Percentiles rank a stretch among this genome's conserved stretches.
These are phyloP conservation scores for Oryza brachyantha DNA, from an alignment of 176 grass and related monocot species.

Conservation along the genomic window DNA sequence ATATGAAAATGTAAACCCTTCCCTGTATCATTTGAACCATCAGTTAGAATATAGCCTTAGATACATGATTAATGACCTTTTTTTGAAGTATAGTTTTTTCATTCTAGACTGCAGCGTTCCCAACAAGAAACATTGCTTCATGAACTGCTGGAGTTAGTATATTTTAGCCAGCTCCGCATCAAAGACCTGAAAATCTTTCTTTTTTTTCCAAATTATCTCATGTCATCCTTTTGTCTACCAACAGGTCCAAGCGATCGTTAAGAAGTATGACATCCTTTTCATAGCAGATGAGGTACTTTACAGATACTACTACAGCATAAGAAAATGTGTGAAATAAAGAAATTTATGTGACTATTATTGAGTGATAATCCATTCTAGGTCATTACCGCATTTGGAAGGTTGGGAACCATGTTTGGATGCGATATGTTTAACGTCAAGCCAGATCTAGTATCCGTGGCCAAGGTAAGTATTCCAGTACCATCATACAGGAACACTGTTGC, in stretches of 20 bases:
- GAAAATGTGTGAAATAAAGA: not conserved
- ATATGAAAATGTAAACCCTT: conserved; percentile 7
- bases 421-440: conserved; percentile 87
- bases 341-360: not conserved
- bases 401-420: conserved; percentile 94
- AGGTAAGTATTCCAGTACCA: conserved; percentile 42
- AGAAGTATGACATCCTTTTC: conserved; percentile 97
- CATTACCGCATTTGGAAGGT: conserved; percentile 95
- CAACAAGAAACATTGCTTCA: not conserved
- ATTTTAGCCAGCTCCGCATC: not conserved
- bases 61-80: not conserved
- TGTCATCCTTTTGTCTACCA: conserved; percentile 6
- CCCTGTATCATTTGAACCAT: not conserved
- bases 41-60: not conserved
- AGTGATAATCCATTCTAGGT: conserved; percentile 51
- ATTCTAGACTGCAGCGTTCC: not conserved
- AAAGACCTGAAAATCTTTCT: conserved; percentile 1
- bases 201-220: not conserved
- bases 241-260: conserved; percentile 87
- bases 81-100: not conserved
- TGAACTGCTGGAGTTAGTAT: conserved; percentile 4
- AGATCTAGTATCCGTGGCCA: conserved; percentile 86
- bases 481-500: not conserved
- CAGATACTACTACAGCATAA: not conserved
- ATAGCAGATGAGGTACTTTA: conserved; percentile 88